These are phyloP conservation scores for Guadua angustifolia DNA, from an alignment of 176 grass and related monocot species.

Conservation along the genomic window DNA sequence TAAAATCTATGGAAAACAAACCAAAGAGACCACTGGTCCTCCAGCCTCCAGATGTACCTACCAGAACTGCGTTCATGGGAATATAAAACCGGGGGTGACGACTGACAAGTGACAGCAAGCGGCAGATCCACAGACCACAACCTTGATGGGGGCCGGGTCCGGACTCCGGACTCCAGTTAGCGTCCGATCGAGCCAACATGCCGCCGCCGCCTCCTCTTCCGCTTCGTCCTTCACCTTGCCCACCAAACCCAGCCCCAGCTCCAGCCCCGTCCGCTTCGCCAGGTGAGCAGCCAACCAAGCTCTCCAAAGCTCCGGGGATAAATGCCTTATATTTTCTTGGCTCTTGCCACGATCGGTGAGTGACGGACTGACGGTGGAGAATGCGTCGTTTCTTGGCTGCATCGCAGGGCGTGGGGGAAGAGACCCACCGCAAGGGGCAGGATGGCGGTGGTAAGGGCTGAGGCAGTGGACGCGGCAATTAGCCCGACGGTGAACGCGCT, in stretches of 20 bases:
- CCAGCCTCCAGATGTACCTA: too few relatives aligned
- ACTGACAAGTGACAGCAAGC: too few relatives aligned
- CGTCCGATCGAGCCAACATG: too few relatives aligned
- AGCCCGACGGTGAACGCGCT: conserved; percentile 51
- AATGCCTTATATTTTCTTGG: background rate
- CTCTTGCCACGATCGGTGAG: background rate
- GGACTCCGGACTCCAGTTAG: too few relatives aligned
- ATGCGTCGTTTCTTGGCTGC: background rate
- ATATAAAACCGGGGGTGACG: too few relatives aligned
- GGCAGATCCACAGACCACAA: too few relatives aligned
- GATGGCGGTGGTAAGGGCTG: conserved; percentile 37
- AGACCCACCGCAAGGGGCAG: conserved; percentile 3
- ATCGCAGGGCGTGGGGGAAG: conserved; percentile 39
- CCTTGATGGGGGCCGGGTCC: too few relatives aligned
- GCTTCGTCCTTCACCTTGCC: too few relatives aligned
- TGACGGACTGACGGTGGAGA: background rate
- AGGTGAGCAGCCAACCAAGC: conserved; percentile 25
- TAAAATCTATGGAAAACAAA: too few relatives aligned
- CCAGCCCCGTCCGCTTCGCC: conserved; percentile 40
- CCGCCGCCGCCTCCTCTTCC: too few relatives aligned
- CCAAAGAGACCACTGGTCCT: too few relatives aligned
- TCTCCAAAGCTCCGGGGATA: background rate
- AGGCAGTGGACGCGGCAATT: conserved; percentile 51
- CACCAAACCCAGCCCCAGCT: background rate
- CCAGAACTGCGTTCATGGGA: too few relatives aligned